Conservation (phyloP, 2,329 filamentous ascomycete genomes). For the Neurospora sp. region DNA sequence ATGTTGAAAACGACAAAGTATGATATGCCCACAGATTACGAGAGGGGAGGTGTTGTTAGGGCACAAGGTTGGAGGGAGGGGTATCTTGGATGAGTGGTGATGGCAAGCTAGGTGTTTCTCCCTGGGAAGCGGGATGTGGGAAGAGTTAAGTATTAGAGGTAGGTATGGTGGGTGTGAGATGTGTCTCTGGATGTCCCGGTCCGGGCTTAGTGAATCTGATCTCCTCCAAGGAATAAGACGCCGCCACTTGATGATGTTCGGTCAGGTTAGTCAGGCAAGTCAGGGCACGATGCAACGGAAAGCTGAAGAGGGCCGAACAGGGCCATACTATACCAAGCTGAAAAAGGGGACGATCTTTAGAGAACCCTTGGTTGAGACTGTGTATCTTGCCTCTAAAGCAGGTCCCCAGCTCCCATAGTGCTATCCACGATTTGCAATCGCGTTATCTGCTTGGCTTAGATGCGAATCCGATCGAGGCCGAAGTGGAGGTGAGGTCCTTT, state of each 20-base stretch:
- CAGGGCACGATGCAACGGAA: neutral
- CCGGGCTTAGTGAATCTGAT: neutral
- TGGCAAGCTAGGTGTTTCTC: neutral
- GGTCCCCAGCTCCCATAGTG: neutral
- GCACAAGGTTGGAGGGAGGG: neutral
- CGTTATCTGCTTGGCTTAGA: neutral
- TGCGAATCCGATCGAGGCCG: neutral
- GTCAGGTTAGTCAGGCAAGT: neutral
- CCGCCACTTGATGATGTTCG: neutral
- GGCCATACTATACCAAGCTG: neutral
- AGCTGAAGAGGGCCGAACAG: neutral
- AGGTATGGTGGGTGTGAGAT: neutral
- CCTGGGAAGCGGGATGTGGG: neutral
- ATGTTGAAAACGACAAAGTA: neutral
- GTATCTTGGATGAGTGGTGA: neutral
- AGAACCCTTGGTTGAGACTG: neutral
- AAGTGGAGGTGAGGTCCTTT: neutral
- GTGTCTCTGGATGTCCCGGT: neutral
- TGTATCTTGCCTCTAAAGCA: neutral
- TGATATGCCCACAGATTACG: neutral
- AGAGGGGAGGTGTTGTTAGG: neutral
- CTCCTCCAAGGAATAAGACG: neutral
- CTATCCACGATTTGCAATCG: neutral
- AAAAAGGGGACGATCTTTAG: neutral
- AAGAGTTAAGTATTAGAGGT: neutral